Base-by-base conservation (phyloP, 106 monocot species). In the Triglochin maritima region DNA sequence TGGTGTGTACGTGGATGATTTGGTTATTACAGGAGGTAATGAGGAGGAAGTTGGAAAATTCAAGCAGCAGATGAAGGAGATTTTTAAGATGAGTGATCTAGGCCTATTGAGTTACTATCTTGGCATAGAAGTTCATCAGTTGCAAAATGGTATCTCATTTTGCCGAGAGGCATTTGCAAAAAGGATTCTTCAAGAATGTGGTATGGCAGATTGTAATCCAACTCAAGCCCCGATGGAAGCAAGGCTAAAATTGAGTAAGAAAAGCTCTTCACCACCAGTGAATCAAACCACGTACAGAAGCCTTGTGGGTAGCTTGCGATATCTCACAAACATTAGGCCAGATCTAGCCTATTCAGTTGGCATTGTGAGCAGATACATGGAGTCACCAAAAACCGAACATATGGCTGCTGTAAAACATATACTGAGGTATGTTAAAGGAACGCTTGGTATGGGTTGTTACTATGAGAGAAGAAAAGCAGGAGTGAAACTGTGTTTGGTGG, bases 291-390 rank as follows among this genome's bases (percentile, higher is more conserved):
- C 41, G n/a, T 62, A 44, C 3, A 17, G 62, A 44, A 62, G 62
- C 9, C 11, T 44, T 0, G 62, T 62, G n/a, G 62, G 62, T 0
- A 62, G 62, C 0, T 44, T 62, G 17, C n/a, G 62, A 1, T 62
- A 62, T n/a, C n/a, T n/a, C n/a, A n/a, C n/a, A n/a, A n/a, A n/a
- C n/a, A n/a, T n/a, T n/a, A n/a, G n/a, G n/a, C 62, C 44, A 2
- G 44, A 62, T 3, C 3, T 62, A 2, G n/a, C 62, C 11, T 62
- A 42, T 41, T 17, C 62, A 11, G 62, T 62, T 0, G 62, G 62
- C 10, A 11, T 41, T 12, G 44, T 62, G 11, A 62, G 62, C 29
- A n/a, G 43, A n/a, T 62, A 41, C 62, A 62, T 62, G 62, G 62
- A 62, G 62, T 10, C 17, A 44, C 1, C 62, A 4, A 62, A 2